Percentiles rank a stretch among this genome's conserved stretches.
phyloP scores from a whole-genome alignment of 352 stramenopile species.

The Phytopythium kandeliae region DNA sequence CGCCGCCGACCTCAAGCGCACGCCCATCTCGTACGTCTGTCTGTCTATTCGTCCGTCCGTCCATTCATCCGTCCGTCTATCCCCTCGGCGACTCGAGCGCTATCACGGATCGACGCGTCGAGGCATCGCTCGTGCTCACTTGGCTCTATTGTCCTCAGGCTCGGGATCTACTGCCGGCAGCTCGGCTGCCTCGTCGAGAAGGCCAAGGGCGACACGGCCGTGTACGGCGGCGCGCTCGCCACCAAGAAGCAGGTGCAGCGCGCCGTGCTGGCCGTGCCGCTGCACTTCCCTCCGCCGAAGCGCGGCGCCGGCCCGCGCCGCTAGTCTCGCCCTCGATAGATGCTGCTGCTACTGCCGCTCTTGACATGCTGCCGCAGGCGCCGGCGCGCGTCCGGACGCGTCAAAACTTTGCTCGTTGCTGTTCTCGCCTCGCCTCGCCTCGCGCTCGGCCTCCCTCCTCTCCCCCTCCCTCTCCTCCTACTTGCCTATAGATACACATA shows the following conservation, averaged over 20 bases:
- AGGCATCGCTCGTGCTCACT: too few relatives aligned
- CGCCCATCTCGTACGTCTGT: conserved; percentile 27
- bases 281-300: conserved; percentile 72
- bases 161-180: conserved; percentile 63
- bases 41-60: conserved; percentile 1
- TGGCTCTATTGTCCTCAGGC: conserved; percentile 8
- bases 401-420: too few relatives aligned
- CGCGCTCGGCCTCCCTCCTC: not conserved
- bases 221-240: conserved; percentile 44
- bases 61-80: too few relatives aligned
- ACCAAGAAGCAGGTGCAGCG: conserved; percentile 70
- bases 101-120: too few relatives aligned
- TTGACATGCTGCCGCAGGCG: too few relatives aligned
- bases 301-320: conserved; percentile 31
- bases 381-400: too few relatives aligned
- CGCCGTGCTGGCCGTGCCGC: conserved; percentile 66
- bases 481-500: conserved; percentile 2
- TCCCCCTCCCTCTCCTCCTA: not conserved
- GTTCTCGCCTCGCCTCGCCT: not conserved
- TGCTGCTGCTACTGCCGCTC: not conserved
- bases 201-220: conserved; percentile 49
- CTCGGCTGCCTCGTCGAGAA: conserved; percentile 74
- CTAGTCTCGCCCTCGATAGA: conserved; percentile 6
- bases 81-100: too few relatives aligned
- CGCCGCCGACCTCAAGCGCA: conserved; percentile 61